phyloP scores from a whole-genome alignment of 441 rosid species.

The Biscutella auriculata region DNA sequence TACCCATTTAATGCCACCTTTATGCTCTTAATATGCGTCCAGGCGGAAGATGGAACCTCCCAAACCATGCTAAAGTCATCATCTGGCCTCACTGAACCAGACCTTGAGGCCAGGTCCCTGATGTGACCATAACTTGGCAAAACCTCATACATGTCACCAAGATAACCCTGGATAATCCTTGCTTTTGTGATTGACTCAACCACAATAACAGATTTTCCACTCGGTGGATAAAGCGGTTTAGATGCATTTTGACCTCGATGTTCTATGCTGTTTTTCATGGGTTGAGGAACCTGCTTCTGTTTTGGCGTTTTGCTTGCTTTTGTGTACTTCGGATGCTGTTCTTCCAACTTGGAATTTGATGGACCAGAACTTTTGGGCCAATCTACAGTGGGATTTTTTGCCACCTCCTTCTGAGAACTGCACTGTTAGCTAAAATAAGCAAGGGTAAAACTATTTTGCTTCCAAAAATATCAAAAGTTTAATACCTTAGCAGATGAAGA shows the following conservation, averaged over 20 bases:
- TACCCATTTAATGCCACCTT: conserved; percentile 84
- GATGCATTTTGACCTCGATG: conserved; percentile 30
- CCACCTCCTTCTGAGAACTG: conserved; percentile 31
- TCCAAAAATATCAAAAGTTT: not conserved
- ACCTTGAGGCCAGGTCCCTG: conserved; percentile 92
- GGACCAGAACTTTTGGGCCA: conserved; percentile 26
- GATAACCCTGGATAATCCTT: conserved; percentile 84
- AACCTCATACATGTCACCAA: conserved; percentile 81
- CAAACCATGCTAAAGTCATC: conserved; percentile 98
- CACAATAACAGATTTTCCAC: conserved; percentile 77
- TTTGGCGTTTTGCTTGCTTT: conserved; percentile 23
- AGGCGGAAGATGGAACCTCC: conserved; percentile 95
- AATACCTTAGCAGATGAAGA: conserved; percentile 35
- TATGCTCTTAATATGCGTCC: conserved; percentile 96
- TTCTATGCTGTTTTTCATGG: conserved; percentile 26
- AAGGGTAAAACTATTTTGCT: conserved; percentile 8
- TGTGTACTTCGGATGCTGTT: conserved; percentile 28
- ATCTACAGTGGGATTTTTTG: conserved; percentile 19
- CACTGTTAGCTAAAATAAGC: conserved; percentile 24
- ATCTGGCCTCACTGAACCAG: conserved; percentile 94
- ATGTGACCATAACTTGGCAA: conserved; percentile 95
- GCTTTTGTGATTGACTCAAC: conserved; percentile 93
- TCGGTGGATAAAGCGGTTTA: conserved; percentile 66
- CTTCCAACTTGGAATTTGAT: conserved; percentile 26
- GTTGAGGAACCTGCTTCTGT: conserved; percentile 30